Evolutionary conservation across 73 alveolate genomes (phyloP).

Genomic region (Paramecium primaurelia): DNA sequence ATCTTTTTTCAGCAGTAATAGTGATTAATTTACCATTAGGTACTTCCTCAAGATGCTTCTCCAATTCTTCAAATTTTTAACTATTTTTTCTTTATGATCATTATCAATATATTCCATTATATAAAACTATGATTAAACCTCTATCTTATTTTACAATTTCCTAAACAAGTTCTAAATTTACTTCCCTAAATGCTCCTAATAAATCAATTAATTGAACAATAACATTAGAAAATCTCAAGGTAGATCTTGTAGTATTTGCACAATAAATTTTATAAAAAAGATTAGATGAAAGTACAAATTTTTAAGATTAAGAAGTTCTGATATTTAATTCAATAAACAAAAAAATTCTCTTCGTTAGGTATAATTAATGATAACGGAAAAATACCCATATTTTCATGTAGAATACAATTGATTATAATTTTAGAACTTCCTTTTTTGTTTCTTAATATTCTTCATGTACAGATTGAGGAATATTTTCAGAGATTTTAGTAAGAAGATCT

Average conservation of each 20-base stretch:
- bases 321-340: too few species aligned
- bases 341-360: conserved; percentile 67
- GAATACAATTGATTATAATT: conserved; percentile 49
- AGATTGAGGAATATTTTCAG: conserved; percentile 67
- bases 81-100: conserved; percentile 72
- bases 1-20: conserved; percentile 75
- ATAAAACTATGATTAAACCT: conserved; percentile 76
- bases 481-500: conserved; percentile 66
- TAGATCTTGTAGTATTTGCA: conserved; percentile 66
- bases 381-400: conserved; percentile 57
- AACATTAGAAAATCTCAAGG: conserved; percentile 76
- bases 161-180: conserved; percentile 72
- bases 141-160: conserved; percentile 84
- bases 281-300: too few species aligned
- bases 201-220: conserved; percentile 77
- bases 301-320: too few species aligned
- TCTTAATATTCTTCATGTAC: conserved; percentile 53
- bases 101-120: conserved; percentile 87
- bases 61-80: conserved; percentile 73
- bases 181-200: conserved; percentile 72
- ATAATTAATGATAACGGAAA: neutral
- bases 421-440: conserved; percentile 55
- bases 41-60: conserved; percentile 68
- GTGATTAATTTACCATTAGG: conserved; percentile 71
- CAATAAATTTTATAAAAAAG: neutral